Conservation (phyloP, 768 basidiomycete species). For the Phanerochaete sordida region DNA sequence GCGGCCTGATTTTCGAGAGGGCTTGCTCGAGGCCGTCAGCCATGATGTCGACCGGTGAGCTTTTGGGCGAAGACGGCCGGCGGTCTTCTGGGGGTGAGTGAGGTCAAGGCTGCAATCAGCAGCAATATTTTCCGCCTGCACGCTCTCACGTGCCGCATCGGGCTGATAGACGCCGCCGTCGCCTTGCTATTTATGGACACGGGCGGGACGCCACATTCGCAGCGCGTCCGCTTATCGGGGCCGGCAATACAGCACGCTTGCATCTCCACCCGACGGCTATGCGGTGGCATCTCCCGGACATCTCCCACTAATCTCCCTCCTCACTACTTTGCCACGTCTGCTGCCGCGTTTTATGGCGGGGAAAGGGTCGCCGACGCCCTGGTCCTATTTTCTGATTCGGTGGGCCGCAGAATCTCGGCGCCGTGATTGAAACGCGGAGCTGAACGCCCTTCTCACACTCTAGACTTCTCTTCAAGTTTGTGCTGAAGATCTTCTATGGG, state of each 20-base stretch:
- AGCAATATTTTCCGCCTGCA: conserved; percentile 2
- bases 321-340: not conserved
- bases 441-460: not conserved
- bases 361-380: conserved; percentile 43
- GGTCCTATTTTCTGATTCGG: conserved; percentile 72
- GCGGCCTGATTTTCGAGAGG: conserved; percentile 82
- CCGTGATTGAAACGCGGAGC: not conserved
- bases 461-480: conserved; percentile 73
- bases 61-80: not conserved
- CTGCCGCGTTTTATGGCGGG: conserved; percentile 22
- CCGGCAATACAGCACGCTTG: not conserved
- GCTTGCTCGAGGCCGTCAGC: conserved; percentile 45
- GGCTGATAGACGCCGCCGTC: not conserved
- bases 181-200: not conserved
- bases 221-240: not conserved
- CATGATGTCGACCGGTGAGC: conserved; percentile 14
- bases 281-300: not conserved
- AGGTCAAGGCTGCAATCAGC: not conserved
- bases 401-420: conserved; percentile 16
- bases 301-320: too few species aligned
- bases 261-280: not conserved
- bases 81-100: not conserved
- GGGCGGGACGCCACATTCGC: conserved; percentile 6
- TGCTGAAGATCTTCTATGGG: conserved; percentile 89
- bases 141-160: not conserved